Evolutionary conservation across 148 eudicot species (phyloP).

Genomic region (Silene conica): DNA sequence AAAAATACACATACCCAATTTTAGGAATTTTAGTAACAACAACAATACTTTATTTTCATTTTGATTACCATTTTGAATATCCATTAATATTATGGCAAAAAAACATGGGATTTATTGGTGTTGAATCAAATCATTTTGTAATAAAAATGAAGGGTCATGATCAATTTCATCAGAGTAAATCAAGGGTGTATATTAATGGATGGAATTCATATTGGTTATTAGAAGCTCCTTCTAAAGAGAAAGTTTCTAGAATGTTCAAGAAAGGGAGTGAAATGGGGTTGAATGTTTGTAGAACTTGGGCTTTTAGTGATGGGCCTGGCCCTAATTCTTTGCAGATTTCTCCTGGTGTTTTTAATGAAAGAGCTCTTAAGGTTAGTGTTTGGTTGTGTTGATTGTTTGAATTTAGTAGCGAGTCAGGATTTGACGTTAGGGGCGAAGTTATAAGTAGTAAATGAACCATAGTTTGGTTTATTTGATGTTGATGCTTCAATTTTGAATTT

Average conservation of each 20-base stretch:
- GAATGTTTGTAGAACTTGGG: conserved; percentile 58
- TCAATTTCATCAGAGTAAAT: not conserved
- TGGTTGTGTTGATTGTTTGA: no score
- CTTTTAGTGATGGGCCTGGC: conserved; percentile 50
- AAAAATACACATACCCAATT: conserved; percentile 28
- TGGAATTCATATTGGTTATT: conserved; percentile 60
- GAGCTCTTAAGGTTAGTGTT: conserved; percentile 35
- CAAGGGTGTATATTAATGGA: conserved; percentile 41
- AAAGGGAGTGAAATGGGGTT: conserved; percentile 46
- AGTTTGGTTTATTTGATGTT: no score
- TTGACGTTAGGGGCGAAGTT: no score
- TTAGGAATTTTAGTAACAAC: conserved; percentile 20
- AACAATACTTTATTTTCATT: conserved; percentile 27
- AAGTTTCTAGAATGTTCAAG: conserved; percentile 44
- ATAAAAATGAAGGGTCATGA: not conserved
- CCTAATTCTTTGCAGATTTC: conserved; percentile 48
- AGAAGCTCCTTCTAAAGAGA: conserved; percentile 29
- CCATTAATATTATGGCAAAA: conserved; percentile 31
- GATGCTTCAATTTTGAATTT: no score
- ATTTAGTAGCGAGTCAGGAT: no score
- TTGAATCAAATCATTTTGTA: conserved; percentile 30
- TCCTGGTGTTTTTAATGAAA: conserved; percentile 42
- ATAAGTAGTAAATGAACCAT: no score
- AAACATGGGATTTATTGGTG: conserved; percentile 28
- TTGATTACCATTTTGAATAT: conserved; percentile 24